Evolutionary conservation across 352 stramenopile genomes (phyloP).

Genomic region (Globisporangium mamillatum): DNA sequence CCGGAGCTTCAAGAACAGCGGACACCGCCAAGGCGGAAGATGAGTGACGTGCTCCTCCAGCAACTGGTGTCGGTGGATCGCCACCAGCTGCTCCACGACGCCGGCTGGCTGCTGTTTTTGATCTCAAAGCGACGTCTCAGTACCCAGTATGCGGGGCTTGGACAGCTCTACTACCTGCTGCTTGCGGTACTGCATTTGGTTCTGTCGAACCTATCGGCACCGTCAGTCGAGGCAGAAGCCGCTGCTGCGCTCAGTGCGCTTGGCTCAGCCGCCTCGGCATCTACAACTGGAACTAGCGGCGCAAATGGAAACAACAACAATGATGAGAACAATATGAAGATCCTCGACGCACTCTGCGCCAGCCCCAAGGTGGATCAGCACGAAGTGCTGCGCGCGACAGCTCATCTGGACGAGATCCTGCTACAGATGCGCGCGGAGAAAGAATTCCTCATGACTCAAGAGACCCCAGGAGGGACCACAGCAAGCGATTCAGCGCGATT

Average conservation of each 20-base stretch:
- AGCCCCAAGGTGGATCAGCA: conserved; percentile 43
- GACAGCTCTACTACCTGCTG: conserved; percentile 73
- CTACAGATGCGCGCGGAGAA: conserved; percentile 31
- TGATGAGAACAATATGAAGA: conserved; percentile 24
- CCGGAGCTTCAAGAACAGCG: conserved; percentile 8
- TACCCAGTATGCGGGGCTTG: conserved; percentile 51
- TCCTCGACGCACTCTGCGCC: conserved; percentile 46
- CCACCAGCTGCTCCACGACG: conserved; percentile 48
- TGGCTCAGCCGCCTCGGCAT: conserved; percentile 18
- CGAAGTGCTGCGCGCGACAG: conserved; percentile 41
- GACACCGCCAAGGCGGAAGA: conserved; percentile 16
- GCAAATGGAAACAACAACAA: neutral
- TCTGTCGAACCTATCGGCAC: conserved; percentile 31
- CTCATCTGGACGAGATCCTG: conserved; percentile 40
- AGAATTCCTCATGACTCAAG: conserved; percentile 19
- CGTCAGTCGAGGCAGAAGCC: conserved; percentile 75
- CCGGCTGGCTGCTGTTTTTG: conserved; percentile 77
- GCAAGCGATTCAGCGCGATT: neutral
- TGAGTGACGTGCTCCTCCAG: conserved; percentile 11
- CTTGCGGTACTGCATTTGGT: conserved; percentile 73
- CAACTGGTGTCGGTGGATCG: conserved; percentile 14
- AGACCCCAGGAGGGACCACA: neutral
- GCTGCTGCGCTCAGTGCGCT: conserved; percentile 75
- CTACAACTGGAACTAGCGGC: neutral
- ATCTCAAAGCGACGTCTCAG: conserved; percentile 47